phyloP scores from a whole-genome alignment of 2,329 filamentous ascomycete species.

The Bipolaris zeicola region DNA sequence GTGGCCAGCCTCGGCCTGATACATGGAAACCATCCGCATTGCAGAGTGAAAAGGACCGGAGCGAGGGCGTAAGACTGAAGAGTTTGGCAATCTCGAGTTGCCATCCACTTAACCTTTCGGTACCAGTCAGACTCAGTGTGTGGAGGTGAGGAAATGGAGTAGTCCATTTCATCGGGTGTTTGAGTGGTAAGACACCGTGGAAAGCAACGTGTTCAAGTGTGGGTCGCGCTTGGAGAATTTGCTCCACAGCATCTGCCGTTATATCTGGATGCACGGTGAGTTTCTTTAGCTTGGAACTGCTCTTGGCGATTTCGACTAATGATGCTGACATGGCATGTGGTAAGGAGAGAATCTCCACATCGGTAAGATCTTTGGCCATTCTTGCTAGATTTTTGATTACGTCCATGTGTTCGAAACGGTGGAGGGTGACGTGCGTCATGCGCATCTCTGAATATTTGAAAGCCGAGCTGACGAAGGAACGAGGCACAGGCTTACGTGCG shows the following conservation, averaged over 20 bases:
- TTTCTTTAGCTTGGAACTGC: constrained; percentile 31
- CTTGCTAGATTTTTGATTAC: constrained; percentile 49
- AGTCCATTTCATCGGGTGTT: constrained; percentile 25
- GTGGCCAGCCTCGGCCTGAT: constrained; percentile 4
- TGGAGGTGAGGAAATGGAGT: constrained; percentile 33
- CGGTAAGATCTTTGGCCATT: constrained; percentile 43
- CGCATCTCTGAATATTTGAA: constrained; percentile 49
- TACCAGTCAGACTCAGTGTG: constrained; percentile 23
- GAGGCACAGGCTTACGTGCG: constrained; percentile 51
- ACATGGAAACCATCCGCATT: constrained; percentile 1
- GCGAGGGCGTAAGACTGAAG: constrained; percentile 21
- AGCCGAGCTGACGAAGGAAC: constrained; percentile 50
- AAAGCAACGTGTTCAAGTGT: constrained; percentile 36
- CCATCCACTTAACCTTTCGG: neutral
- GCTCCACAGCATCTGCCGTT: constrained; percentile 31
- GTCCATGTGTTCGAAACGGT: constrained; percentile 49
- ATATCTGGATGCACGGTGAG: constrained; percentile 34
- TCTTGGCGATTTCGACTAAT: constrained; percentile 38
- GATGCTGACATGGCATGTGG: constrained; percentile 32
- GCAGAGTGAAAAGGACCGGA: constrained; percentile 19
- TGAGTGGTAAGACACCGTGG: constrained; percentile 1
- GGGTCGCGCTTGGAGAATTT: constrained; percentile 36
- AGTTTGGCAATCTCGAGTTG: constrained; percentile 4
- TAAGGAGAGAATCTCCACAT: constrained; percentile 40
- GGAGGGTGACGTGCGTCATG: constrained; percentile 41